Conservation (phyloP, 352 stramenopile species). For the Saprolegnia parasitica region DNA sequence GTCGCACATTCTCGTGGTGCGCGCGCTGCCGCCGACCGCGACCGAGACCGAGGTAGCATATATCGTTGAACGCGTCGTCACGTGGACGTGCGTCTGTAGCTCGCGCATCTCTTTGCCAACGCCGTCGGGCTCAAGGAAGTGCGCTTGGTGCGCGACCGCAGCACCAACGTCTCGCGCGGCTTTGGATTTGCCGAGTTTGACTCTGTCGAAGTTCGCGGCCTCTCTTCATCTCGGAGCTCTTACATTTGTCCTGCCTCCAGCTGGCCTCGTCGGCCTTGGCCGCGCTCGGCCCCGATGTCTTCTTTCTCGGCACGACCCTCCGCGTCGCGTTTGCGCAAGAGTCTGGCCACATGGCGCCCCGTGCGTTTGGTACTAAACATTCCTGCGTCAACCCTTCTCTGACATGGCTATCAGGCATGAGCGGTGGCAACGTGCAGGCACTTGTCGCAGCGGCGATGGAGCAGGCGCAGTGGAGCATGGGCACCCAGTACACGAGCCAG, state of each 20-base stretch:
- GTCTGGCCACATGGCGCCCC: background rate
- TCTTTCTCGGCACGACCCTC: slow-evolving; percentile 40
- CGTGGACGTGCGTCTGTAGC: slow-evolving; percentile 36
- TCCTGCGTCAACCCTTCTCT: too few relatives aligned
- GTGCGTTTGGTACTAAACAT: slow-evolving; percentile 20
- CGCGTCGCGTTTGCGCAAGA: slow-evolving; percentile 62
- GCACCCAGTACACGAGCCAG: slow-evolving; percentile 44
- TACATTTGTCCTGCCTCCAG: slow-evolving; percentile 28
- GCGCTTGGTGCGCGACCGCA: slow-evolving; percentile 64
- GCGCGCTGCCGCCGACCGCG: slow-evolving; percentile 62
- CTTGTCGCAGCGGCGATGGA: slow-evolving; percentile 62
- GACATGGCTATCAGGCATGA: too few relatives aligned
- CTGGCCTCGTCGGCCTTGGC: slow-evolving; percentile 38
- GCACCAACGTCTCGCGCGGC: slow-evolving; percentile 55
- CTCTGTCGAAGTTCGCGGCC: slow-evolving; percentile 47
- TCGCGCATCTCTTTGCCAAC: slow-evolving; percentile 66
- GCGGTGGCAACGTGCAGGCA: slow-evolving; percentile 34
- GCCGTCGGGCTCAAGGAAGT: slow-evolving; percentile 66
- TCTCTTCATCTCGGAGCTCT: background rate
- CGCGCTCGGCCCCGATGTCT: slow-evolving; percentile 33
- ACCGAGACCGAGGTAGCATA: slow-evolving; percentile 80
- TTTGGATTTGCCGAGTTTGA: slow-evolving; percentile 80
- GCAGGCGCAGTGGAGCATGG: slow-evolving; percentile 77
- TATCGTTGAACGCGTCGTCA: too few relatives aligned
- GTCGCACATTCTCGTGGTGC: slow-evolving; percentile 64